Evolutionary conservation across 208 protist genomes (phyloP).

Genomic region (Crithidia thermophila): DNA sequence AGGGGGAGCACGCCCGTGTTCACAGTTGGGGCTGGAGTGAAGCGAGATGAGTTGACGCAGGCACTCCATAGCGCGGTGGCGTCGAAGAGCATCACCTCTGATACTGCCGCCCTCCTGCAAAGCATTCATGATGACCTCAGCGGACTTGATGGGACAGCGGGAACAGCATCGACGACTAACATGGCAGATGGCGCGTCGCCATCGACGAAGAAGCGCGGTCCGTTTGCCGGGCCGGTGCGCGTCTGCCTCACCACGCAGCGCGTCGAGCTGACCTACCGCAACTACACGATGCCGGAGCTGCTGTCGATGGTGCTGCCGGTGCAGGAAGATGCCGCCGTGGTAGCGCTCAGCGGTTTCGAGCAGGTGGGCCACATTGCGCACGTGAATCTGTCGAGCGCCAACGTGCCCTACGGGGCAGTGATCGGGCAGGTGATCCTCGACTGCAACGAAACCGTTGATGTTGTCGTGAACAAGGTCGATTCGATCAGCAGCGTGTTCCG

Average conservation of each 20-base stretch:
- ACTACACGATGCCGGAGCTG: conserved; percentile 88
- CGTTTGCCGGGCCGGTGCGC: conserved; percentile 1
- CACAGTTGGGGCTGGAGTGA: conserved; percentile 2
- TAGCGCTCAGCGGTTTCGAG: conserved; percentile 83
- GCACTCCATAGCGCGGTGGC: conserved; percentile 2
- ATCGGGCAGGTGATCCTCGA: conserved; percentile 97
- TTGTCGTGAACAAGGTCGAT: conserved; percentile 98
- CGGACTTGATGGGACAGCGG: neutral
- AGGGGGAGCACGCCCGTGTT: conserved; percentile 13
- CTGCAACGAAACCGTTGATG: conserved; percentile 92
- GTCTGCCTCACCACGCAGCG: conserved; percentile 39
- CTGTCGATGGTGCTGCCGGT: conserved; percentile 49
- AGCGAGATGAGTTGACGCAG: neutral
- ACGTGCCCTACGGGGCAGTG: conserved; percentile 88
- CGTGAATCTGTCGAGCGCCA: conserved; percentile 94
- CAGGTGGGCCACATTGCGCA: conserved; percentile 97
- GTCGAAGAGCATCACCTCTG: neutral
- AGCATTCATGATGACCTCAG: conserved; percentile 12
- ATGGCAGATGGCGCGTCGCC: too few relatives aligned
- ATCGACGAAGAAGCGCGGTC: neutral
- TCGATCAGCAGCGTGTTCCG: conserved; percentile 96
- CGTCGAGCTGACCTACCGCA: conserved; percentile 61
- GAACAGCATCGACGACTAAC: too few relatives aligned
- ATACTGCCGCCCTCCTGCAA: conserved; percentile 20
- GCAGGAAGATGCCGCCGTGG: conserved; percentile 19